Conservation (phyloP, 2,329 filamentous ascomycete genomes). For the Diaporthe caulivora region DNA sequence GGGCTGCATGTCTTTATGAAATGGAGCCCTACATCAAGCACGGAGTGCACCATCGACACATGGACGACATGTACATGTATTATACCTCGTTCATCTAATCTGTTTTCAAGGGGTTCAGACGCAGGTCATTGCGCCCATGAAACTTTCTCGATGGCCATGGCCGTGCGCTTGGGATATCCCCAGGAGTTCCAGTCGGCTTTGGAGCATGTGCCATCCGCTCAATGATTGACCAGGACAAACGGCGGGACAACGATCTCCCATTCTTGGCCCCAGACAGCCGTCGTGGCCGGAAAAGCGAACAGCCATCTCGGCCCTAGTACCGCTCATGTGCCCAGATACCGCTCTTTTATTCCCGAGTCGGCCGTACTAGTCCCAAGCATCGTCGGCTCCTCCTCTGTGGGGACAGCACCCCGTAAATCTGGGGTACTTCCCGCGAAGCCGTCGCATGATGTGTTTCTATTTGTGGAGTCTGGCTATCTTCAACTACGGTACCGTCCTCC, state of each 20-base stretch:
- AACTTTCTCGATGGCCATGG: not conserved
- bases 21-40: conserved; percentile 14
- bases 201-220: not conserved
- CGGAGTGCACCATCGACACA: not conserved
- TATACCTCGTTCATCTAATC: not conserved
- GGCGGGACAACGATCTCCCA: conserved; percentile 12
- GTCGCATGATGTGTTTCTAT: conserved; percentile 18
- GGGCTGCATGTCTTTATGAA: conserved; percentile 19
- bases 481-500: not conserved
- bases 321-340: not conserved
- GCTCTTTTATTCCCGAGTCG: conserved; percentile 7
- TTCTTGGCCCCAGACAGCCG: not conserved
- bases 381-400: conserved; percentile 3
- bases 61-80: not conserved
- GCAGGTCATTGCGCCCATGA: not conserved
- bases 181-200: not conserved
- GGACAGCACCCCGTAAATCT: conserved; percentile 12
- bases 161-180: not conserved
- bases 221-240: not conserved
- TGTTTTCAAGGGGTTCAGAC: not conserved
- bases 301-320: conserved; percentile 12
- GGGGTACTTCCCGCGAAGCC: conserved; percentile 20
- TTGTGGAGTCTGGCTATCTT: conserved; percentile 18
- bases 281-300: conserved; percentile 1
- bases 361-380: not conserved